A percentile compares a stretch with the other conserved stretches of the same genome.
These are phyloP conservation scores for Ophioceras dolichostomum DNA, from an alignment of 2,329 filamentous ascomycete genomes.

Conservation along the genomic window DNA sequence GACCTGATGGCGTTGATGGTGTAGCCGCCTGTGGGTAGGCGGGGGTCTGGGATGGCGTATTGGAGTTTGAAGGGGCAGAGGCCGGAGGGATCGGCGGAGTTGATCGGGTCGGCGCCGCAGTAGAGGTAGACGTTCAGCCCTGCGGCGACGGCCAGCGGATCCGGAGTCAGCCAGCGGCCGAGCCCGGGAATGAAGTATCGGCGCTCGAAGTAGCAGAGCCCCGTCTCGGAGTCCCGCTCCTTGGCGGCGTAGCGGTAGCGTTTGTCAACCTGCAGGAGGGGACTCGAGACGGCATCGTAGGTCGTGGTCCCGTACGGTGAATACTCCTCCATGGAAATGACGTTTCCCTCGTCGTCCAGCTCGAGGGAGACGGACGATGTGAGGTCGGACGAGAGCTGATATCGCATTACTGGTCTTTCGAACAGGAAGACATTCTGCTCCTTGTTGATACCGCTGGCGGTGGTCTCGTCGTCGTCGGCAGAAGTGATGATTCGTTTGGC, in stretches of 20 bases:
- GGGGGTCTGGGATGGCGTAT: no score
- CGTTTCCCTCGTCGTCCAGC: slow-evolving; percentile 10
- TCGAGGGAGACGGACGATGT: slow-evolving; percentile 8
- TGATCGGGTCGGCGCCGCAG: not conserved
- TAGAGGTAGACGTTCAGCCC: slow-evolving; percentile 10
- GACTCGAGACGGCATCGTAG: not conserved
- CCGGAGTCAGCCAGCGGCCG: slow-evolving; percentile 12
- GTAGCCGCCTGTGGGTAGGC: no score
- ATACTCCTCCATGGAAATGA: slow-evolving; percentile 19
- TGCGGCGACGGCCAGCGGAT: slow-evolving; percentile 10
- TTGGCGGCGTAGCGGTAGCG: slow-evolving; percentile 13
- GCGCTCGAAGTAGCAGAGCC: slow-evolving; percentile 12
- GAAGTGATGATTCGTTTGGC: no score
- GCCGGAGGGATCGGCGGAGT: not conserved
- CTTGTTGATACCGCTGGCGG: no score
- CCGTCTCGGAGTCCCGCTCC: slow-evolving; percentile 12
- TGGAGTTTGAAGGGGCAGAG: no score
- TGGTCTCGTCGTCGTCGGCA: not conserved
- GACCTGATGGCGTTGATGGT: no score
- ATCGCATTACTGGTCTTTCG: not conserved
- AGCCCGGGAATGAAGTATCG: slow-evolving; percentile 16
- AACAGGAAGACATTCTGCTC: no score
- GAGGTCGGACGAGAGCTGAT: not conserved
- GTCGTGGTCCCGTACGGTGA: slow-evolving; percentile 13
- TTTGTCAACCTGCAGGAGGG: slow-evolving; percentile 11